phyloP scores from a whole-genome alignment of 805 yeast species.

The Monosporozyma aerobia region DNA sequence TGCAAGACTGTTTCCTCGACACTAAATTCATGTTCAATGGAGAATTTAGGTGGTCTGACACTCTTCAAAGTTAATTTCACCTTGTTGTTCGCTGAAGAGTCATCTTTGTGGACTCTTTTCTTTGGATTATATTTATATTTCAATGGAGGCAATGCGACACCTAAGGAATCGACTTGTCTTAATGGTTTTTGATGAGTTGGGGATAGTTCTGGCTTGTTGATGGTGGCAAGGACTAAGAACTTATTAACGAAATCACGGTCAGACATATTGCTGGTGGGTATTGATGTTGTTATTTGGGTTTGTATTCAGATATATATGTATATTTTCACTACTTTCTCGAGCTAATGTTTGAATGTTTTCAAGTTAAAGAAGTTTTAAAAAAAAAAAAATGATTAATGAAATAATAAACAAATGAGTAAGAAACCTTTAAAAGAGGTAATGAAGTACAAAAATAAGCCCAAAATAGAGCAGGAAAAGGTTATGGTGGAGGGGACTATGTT shows the following conservation, averaged over 20 bases:
- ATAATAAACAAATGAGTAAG: too few relatives aligned
- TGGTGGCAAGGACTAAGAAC: slow-evolving; percentile 39
- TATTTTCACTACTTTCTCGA: not conserved
- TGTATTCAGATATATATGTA: not conserved
- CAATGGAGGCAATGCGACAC: slow-evolving; percentile 43
- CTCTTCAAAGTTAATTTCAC: slow-evolving; percentile 44
- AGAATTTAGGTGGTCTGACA: slow-evolving; percentile 64
- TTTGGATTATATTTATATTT: slow-evolving; percentile 32
- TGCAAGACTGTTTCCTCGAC: slow-evolving; percentile 27
- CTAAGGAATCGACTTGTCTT: slow-evolving; percentile 29
- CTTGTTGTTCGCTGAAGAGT: not conserved
- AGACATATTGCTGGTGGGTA: not conserved
- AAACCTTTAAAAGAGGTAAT: too few relatives aligned
- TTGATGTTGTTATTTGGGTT: not conserved
- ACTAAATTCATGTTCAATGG: slow-evolving; percentile 21
- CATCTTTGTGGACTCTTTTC: slow-evolving; percentile 6
- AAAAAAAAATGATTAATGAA: too few relatives aligned
- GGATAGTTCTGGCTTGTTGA: slow-evolving; percentile 32
- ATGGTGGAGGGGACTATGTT: not conserved
- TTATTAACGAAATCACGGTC: slow-evolving; percentile 38
- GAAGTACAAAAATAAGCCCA: not conserved
- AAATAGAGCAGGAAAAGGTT: not conserved
- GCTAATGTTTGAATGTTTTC: not conserved
- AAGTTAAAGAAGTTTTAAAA: too few relatives aligned
- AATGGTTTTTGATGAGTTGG: slow-evolving; percentile 25